A percentile compares a stretch with the other conserved stretches of the same genome.
Evolutionary conservation across 1,284 basidiomycete genomes (phyloP).

Genomic region (Cryptococcus sp.): DNA sequence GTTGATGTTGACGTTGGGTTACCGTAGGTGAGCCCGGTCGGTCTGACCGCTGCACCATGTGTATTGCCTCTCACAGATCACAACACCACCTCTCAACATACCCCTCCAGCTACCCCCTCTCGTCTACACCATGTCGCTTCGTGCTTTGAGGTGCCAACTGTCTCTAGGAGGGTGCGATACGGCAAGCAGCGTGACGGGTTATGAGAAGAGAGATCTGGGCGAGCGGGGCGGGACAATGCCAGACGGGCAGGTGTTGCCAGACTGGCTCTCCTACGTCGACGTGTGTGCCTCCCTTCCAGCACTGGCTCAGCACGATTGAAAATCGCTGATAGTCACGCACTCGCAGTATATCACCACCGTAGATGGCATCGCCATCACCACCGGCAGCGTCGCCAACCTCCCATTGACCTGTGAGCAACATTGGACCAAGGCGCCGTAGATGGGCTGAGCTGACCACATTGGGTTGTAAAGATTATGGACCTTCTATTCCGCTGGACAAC

Average conservation of each 20-base stretch:
- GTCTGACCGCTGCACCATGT: too few species aligned
- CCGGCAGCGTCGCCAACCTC: slow-evolving; percentile 23
- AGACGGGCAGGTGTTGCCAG: slow-evolving; percentile 17
- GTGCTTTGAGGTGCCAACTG: too few species aligned
- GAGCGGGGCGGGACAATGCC: slow-evolving; percentile 11
- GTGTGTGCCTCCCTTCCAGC: slow-evolving; percentile 3
- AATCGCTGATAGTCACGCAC: not conserved
- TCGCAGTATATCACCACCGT: slow-evolving; percentile 21
- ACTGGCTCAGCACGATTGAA: not conserved
- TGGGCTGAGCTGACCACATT: not conserved
- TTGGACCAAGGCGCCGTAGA: not conserved
- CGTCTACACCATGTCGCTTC: too few species aligned
- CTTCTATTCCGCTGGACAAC: slow-evolving; percentile 23
- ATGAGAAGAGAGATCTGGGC: not conserved
- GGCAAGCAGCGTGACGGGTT: too few species aligned
- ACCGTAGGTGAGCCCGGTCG: too few species aligned
- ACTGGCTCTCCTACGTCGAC: slow-evolving; percentile 16
- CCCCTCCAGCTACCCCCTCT: too few species aligned
- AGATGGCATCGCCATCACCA: slow-evolving; percentile 17
- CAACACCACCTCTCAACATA: too few species aligned
- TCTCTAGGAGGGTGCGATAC: too few species aligned
- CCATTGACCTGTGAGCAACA: slow-evolving; percentile 31
- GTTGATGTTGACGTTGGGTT: too few species aligned
- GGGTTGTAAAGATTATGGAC: slow-evolving; percentile 26
- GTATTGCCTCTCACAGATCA: too few species aligned